phyloP scores from a whole-genome alignment of 768 basidiomycete genomes.

The Lactifluus subvellereus region DNA sequence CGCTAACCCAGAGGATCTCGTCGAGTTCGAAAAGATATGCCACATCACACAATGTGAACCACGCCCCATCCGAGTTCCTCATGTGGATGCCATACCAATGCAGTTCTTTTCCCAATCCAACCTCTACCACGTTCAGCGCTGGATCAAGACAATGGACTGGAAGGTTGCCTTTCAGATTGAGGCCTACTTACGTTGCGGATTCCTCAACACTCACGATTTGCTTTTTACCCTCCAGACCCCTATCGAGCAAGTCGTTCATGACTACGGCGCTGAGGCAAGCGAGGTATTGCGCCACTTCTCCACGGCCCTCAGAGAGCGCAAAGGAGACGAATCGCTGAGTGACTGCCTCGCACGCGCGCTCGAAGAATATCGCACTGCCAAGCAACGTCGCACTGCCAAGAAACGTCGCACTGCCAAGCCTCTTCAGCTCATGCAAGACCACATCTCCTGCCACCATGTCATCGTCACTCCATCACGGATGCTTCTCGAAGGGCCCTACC shows the following conservation, averaged over 20 bases:
- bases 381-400: neutral
- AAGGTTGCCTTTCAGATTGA: slow-evolving; percentile 73
- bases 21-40: slow-evolving; percentile 52
- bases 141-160: slow-evolving; percentile 51
- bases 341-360: slow-evolving; percentile 43
- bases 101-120: slow-evolving; percentile 47
- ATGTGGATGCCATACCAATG: slow-evolving; percentile 44
- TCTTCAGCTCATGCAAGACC: slow-evolving; percentile 31
- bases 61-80: slow-evolving; percentile 26
- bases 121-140: slow-evolving; percentile 41
- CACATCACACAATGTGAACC: slow-evolving; percentile 39
- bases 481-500: slow-evolving; percentile 69
- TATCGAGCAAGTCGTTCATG: slow-evolving; percentile 39
- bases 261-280: slow-evolving; percentile 33
- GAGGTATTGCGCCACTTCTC: slow-evolving; percentile 52
- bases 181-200: slow-evolving; percentile 55
- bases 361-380: slow-evolving; percentile 22
- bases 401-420: no score
- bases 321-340: slow-evolving; percentile 37
- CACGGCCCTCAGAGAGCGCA: slow-evolving; percentile 42
- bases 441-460: slow-evolving; percentile 66
- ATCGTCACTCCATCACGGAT: slow-evolving; percentile 72
- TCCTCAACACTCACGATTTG: slow-evolving; percentile 57
- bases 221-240: slow-evolving; percentile 37
- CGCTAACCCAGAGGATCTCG: slow-evolving; percentile 43